These are phyloP conservation scores for Papiliotrema nemorosa DNA, from an alignment of 1,284 basidiomycete genomes.

Conservation along the genomic window DNA sequence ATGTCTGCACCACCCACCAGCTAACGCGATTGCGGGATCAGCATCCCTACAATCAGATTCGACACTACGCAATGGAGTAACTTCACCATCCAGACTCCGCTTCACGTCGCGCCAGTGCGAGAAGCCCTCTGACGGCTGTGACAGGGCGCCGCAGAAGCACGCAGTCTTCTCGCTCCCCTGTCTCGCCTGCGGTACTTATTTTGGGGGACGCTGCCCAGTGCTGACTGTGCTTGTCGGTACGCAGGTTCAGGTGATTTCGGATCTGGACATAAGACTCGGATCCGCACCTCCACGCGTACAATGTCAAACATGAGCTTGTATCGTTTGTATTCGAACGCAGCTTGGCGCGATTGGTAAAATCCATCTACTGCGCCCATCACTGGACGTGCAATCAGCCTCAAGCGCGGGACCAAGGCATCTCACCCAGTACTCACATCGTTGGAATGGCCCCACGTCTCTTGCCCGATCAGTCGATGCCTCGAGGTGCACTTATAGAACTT, in stretches of 20 bases:
- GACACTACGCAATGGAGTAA: neutral
- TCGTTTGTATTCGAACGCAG: conserved; percentile 18
- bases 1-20: conserved; percentile 15
- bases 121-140: conserved; percentile 30
- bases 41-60: conserved; percentile 29
- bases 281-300: conserved; percentile 7
- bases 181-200: conserved; percentile 14
- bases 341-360: conserved; percentile 30
- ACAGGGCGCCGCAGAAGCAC: conserved; percentile 29
- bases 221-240: conserved; percentile 12
- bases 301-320: conserved; percentile 24
- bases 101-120: conserved; percentile 34
- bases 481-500: too few relatives aligned
- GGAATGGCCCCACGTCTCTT: conserved; percentile 20
- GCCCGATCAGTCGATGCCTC: too few relatives aligned
- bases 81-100: conserved; percentile 30
- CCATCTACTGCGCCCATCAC: conserved; percentile 31
- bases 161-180: conserved; percentile 24
- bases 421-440: conserved; percentile 20
- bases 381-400: conserved; percentile 7
- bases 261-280: conserved; percentile 13
- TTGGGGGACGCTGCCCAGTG: conserved; percentile 38
- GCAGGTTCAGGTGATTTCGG: conserved; percentile 27
- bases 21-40: conserved; percentile 23
- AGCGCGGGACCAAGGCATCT: neutral